Evolutionary conservation across 768 basidiomycete genomes (phyloP), one percentile per base, ranked within the genome.

Genomic region (Gymnopilus dilepis): DNA sequence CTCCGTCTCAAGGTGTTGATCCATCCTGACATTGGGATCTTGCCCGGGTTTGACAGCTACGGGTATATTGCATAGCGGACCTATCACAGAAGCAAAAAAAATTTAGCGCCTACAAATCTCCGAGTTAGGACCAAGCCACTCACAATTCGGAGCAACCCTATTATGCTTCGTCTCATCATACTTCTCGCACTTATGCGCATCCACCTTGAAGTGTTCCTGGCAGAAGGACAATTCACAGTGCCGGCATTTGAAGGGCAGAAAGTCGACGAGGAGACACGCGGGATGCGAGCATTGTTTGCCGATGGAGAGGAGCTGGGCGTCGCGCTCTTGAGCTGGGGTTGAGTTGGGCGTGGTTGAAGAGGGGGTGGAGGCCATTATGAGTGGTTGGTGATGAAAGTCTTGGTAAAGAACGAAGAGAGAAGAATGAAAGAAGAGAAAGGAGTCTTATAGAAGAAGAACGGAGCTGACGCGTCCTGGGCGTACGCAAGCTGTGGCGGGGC

Each of bases 241-340:
- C 52, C 91, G 88, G 72, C 93, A 95, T 74, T 89, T 90, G 81
- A 94, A 90, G 0, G 93, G 92, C 11, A 95, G 78, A 66, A 94
- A 94, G 78, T 95, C 93, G 69, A 94, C 83, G 63, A 91, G 82
- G 28, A 80, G 74, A 75, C 93, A 95, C 1, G 84, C 74, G 0
- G 83, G 71, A 53, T 85, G 80, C 13, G 88, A 85, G 74, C 93
- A 95, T 67, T 91, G 88, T 59, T 84, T 82, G 6, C 91, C 91
- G 65, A 94, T 73, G 40, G 78, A 74, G 60, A 94, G 83, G 9
- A 94, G 77, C 19, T 87, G 81, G n/a, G 76, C 65, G 57, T 88
- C 83, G 58, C 74, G 81, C 53, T 81, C 79, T 12, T 67, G 57
- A 41, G 64, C 57, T 21, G 72, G 65, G 9, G 67, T 69, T 21